Conservation (phyloP, 176 grass and related monocot genomes). For the Oryza rufipogon region DNA sequence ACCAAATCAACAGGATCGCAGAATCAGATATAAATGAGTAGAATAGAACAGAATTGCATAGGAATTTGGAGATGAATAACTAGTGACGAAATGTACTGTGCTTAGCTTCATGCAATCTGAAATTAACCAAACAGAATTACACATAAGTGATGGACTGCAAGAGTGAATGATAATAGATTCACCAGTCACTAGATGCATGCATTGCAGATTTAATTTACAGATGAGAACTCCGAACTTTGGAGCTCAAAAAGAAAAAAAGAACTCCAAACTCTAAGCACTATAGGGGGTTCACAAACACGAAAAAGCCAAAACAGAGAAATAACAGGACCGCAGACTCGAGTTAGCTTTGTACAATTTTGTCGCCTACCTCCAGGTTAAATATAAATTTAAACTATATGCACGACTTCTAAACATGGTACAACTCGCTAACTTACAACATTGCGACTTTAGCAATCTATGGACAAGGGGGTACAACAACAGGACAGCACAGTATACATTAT, state of each 20-base stretch:
- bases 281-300: background rate
- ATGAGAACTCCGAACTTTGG: background rate
- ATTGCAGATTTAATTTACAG: background rate
- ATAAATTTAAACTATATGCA: constrained; percentile 45
- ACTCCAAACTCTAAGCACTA: background rate
- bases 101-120: background rate
- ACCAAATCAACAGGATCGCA: background rate
- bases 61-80: constrained; percentile 7
- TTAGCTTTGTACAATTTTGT: constrained; percentile 24
- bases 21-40: background rate
- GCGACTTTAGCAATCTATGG: constrained; percentile 25
- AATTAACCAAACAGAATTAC: background rate
- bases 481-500: constrained; percentile 34
- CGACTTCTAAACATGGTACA: constrained; percentile 28
- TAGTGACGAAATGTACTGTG: background rate
- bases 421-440: constrained; percentile 26
- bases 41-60: background rate
- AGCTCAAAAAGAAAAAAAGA: background rate
- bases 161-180: background rate
- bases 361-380: constrained; percentile 31
- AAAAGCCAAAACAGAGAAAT: background rate
- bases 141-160: background rate
- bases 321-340: background rate
- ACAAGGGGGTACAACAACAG: constrained; percentile 32
- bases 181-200: background rate